phyloP scores from a whole-genome alignment of 345 rosid species.

The Aquilaria malaccensis region DNA sequence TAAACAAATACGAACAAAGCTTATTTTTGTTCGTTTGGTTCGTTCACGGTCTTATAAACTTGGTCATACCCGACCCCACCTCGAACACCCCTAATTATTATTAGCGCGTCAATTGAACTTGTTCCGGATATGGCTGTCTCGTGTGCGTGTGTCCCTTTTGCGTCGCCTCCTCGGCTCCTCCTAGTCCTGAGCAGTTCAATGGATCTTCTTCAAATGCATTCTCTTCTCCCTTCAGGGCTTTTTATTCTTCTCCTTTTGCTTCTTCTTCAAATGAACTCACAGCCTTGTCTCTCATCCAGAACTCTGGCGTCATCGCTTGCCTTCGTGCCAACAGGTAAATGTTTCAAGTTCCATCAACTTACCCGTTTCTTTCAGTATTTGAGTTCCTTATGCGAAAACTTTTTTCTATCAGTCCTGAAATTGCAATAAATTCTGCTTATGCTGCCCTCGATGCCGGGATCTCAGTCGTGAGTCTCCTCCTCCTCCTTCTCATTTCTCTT shows the following conservation, averaged over 20 bases:
- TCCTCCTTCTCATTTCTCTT: neutral
- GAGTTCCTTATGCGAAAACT: neutral
- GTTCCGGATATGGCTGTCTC: too few relatives aligned
- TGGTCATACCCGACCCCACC: too few relatives aligned
- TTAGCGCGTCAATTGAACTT: too few relatives aligned
- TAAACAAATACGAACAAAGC: too few relatives aligned
- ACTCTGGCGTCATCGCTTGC: constrained; percentile 51
- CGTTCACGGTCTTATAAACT: too few relatives aligned
- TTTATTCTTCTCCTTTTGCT: neutral
- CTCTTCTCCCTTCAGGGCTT: neutral
- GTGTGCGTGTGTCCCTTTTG: too few relatives aligned
- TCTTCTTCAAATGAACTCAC: constrained; percentile 1
- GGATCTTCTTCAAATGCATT: too few relatives aligned
- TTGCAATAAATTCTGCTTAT: constrained; percentile 45
- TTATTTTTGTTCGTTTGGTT: too few relatives aligned
- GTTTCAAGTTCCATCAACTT: neutral
- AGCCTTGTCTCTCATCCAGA: constrained; percentile 29
- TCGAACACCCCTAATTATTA: too few relatives aligned
- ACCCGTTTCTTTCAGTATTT: neutral
- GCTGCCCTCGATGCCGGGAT: constrained; percentile 51
- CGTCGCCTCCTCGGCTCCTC: too few relatives aligned
- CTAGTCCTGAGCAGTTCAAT: too few relatives aligned
- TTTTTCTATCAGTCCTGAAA: constrained; percentile 29
- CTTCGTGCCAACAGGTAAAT: constrained; percentile 35
- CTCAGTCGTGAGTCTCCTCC: constrained; percentile 38